A percentile compares a stretch with the other conserved stretches of the same genome.
Evolutionary conservation across 805 yeast species (phyloP).

Genomic region (Saturnispora gosingensis): DNA sequence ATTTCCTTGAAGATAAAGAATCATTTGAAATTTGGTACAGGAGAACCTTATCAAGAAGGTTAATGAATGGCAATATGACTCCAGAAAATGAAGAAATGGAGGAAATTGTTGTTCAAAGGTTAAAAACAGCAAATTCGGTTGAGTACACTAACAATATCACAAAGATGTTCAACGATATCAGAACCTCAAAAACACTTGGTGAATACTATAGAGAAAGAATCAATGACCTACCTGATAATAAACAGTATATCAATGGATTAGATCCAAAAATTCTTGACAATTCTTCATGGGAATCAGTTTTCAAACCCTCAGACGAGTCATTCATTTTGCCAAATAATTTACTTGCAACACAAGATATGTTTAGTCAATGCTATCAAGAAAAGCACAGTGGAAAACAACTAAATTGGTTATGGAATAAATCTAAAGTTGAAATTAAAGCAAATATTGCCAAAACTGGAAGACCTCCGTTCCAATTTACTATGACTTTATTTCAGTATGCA

Average conservation of each 20-base stretch:
- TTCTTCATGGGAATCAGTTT: slow-evolving; percentile 26
- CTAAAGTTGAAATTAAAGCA: slow-evolving; percentile 86
- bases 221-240: slow-evolving; percentile 10
- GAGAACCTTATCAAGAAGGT: slow-evolving; percentile 77
- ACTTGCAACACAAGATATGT: slow-evolving; percentile 50
- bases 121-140: slow-evolving; percentile 81
- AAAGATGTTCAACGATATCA: slow-evolving; percentile 92
- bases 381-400: slow-evolving; percentile 83
- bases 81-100: slow-evolving; percentile 82
- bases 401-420: slow-evolving; percentile 94
- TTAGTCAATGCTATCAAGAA: slow-evolving; percentile 57
- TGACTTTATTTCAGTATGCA: slow-evolving; percentile 80
- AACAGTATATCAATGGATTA: slow-evolving; percentile 20
- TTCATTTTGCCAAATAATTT: slow-evolving; percentile 64
- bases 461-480: slow-evolving; percentile 72
- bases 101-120: slow-evolving; percentile 70
- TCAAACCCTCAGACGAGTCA: slow-evolving; percentile 28
- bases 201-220: slow-evolving; percentile 23
- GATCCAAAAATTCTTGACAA: slow-evolving; percentile 28
- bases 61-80: slow-evolving; percentile 65
- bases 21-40: slow-evolving; percentile 91
- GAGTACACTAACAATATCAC: slow-evolving; percentile 92
- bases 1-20: slow-evolving; percentile 87
- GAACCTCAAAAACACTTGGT: slow-evolving; percentile 71
- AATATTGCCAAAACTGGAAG: slow-evolving; percentile 72